phyloP scores from a whole-genome alignment of 352 stramenopile genomes.

The Pythium chondricola region DNA sequence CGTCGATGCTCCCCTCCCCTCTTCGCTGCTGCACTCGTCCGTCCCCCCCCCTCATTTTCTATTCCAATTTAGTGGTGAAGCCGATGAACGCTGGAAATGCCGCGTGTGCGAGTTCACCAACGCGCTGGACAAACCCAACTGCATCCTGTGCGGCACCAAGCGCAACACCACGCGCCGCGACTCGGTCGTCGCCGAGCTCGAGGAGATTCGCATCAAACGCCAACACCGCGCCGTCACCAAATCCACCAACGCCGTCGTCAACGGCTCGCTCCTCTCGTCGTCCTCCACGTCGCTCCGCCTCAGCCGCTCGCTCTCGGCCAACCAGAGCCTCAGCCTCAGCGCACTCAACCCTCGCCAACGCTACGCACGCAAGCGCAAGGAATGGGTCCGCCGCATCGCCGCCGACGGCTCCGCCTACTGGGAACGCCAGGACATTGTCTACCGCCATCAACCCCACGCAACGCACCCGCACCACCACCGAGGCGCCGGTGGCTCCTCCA shows the following conservation, averaged over 20 bases:
- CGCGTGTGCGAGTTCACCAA: constrained; percentile 79
- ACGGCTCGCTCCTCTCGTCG: constrained; percentile 2
- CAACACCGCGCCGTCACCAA: constrained; percentile 9
- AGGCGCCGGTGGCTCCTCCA: not conserved
- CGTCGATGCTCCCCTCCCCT: constrained; percentile 6
- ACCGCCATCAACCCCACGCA: not conserved
- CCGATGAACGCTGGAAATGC: constrained; percentile 72
- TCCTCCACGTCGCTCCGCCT: constrained; percentile 9
- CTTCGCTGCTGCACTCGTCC: not conserved
- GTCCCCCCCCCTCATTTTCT: not conserved
- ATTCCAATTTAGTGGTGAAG: constrained; percentile 22
- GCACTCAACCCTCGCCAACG: constrained; percentile 68
- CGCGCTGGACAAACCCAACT: constrained; percentile 46
- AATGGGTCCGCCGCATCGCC: constrained; percentile 67
- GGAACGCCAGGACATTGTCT: constrained; percentile 49
- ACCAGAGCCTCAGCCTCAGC: constrained; percentile 37
- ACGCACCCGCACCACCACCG: constrained; percentile 8
- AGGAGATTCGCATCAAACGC: constrained; percentile 21
- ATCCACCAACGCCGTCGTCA: not conserved
- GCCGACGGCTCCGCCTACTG: constrained; percentile 67
- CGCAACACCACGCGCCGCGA: constrained; percentile 28
- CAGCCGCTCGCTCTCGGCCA: constrained; percentile 20
- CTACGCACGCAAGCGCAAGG: constrained; percentile 72
- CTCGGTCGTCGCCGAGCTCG: constrained; percentile 16
- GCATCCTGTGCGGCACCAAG: constrained; percentile 70